phyloP scores from a whole-genome alignment of 352 stramenopile genomes.

The Phytophthora melonis region DNA sequence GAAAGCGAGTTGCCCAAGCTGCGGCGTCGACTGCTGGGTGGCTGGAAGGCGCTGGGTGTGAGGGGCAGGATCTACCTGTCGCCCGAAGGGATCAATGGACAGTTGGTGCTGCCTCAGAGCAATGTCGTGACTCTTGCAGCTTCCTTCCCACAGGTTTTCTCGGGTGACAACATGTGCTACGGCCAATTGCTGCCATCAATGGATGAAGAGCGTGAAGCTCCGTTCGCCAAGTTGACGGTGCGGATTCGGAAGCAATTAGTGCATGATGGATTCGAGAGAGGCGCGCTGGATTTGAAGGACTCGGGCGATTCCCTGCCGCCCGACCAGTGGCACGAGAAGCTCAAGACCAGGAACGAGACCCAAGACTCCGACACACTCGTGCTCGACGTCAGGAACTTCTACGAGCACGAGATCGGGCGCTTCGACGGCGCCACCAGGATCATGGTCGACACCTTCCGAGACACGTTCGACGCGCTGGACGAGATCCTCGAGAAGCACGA shows the following conservation, averaged over 20 bases:
- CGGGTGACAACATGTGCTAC: constrained; percentile 21
- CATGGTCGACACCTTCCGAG: constrained; percentile 72
- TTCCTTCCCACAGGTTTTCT: constrained; percentile 22
- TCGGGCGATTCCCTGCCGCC: constrained; percentile 4
- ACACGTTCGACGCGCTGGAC: constrained; percentile 64
- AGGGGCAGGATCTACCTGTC: constrained; percentile 90
- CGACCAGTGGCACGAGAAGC: constrained; percentile 50
- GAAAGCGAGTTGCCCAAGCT: constrained; percentile 39
- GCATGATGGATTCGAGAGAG: constrained; percentile 80
- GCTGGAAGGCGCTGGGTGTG: constrained; percentile 60
- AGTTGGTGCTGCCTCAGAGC: constrained; percentile 92
- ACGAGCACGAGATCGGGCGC: constrained; percentile 65
- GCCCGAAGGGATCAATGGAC: constrained; percentile 93
- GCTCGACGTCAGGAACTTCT: constrained; percentile 65
- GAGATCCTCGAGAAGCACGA: constrained; percentile 50
- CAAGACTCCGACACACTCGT: constrained; percentile 43
- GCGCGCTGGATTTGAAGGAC: constrained; percentile 35
- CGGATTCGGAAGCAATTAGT: constrained; percentile 91
- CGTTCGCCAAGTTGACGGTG: constrained; percentile 89
- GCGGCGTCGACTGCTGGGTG: constrained; percentile 35
- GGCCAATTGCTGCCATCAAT: constrained; percentile 12
- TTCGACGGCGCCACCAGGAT: constrained; percentile 61
- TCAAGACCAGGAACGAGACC: constrained; percentile 38
- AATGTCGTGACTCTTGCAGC: constrained; percentile 50
- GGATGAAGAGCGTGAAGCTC: constrained; percentile 22